Conservation (phyloP, 352 stramenopile genomes). For the Plasmopara halstedii region DNA sequence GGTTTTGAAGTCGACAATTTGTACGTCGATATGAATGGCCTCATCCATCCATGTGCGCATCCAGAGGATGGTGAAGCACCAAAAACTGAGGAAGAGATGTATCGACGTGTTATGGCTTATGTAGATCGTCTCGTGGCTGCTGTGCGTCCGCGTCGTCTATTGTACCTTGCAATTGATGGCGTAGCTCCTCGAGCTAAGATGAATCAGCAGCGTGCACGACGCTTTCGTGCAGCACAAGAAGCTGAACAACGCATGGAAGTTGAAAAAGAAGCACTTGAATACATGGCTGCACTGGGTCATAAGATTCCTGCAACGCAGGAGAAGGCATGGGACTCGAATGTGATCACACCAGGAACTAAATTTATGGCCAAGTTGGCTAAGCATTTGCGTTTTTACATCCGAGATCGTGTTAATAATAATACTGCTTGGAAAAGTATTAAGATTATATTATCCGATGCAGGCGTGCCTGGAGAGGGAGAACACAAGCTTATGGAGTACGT, state of each 20-base stretch:
- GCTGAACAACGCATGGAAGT: conserved; percentile 89
- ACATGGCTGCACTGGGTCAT: conserved; percentile 86
- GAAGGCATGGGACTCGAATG: conserved; percentile 97
- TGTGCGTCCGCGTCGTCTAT: conserved; percentile 90
- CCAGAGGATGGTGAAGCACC: conserved; percentile 89
- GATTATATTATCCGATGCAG: conserved; percentile 94
- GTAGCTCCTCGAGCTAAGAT: conserved; percentile 99
- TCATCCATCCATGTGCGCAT: conserved; percentile 99
- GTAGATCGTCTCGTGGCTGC: conserved; percentile 94
- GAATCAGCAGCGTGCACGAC: conserved; percentile 98
- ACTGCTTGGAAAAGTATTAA: conserved; percentile 93
- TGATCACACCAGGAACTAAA: conserved; percentile 98
- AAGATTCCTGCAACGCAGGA: conserved; percentile 73
- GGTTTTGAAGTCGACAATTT: conserved; percentile 97
- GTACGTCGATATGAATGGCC: conserved; percentile 99
- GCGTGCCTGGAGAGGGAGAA: conserved; percentile 97
- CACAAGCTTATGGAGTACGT: conserved; percentile 99
- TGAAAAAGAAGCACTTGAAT: conserved; percentile 89
- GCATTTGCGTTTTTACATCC: conserved; percentile 88
- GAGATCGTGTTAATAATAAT: conserved; percentile 91
- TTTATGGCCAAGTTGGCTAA: conserved; percentile 96
- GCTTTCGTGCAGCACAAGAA: conserved; percentile 96
- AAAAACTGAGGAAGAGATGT: conserved; percentile 97
- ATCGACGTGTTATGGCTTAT: conserved; percentile 93
- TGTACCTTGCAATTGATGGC: conserved; percentile 99